Percentiles rank a stretch among this genome's conserved stretches.
Conservation (phyloP, 2,329 filamentous ascomycete species). For the Leptographium procerum region DNA sequence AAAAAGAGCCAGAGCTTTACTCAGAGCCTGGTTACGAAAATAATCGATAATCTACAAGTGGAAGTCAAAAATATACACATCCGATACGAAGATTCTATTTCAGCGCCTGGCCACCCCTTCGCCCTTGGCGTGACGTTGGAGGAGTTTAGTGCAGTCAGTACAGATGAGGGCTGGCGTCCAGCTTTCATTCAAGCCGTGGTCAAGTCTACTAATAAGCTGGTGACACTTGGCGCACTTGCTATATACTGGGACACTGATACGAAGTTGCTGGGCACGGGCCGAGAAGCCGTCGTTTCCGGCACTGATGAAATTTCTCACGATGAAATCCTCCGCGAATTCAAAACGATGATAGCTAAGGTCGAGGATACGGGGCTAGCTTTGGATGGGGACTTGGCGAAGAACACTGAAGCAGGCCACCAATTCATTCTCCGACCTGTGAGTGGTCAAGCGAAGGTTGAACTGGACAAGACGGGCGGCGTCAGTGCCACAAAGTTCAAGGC, state of each 20-base stretch:
- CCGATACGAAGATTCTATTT: constrained; percentile 95
- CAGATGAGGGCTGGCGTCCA: constrained; percentile 86
- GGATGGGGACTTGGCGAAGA: background rate
- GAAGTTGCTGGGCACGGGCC: constrained; percentile 68
- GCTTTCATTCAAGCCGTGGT: constrained; percentile 88
- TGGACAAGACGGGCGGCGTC: constrained; percentile 81
- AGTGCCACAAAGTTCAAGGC: constrained; percentile 81
- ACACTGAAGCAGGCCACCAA: constrained; percentile 48
- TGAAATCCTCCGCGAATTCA: constrained; percentile 67
- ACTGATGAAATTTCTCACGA: constrained; percentile 56
- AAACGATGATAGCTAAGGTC: constrained; percentile 64
- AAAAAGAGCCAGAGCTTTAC: constrained; percentile 98
- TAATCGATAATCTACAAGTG: constrained; percentile 96
- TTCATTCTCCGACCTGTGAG: constrained; percentile 95
- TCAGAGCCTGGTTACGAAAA: constrained; percentile 85
- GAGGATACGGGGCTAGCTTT: constrained; percentile 15
- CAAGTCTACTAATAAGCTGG: constrained; percentile 81
- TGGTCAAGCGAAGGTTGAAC: constrained; percentile 84
- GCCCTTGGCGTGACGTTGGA: constrained; percentile 84
- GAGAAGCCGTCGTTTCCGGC: constrained; percentile 52
- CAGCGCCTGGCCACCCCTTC: constrained; percentile 88
- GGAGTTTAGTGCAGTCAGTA: constrained; percentile 95
- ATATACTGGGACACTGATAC: constrained; percentile 98
- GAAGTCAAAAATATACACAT: constrained; percentile 98
- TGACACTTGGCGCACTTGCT: constrained; percentile 76